phyloP scores from a whole-genome alignment of 1,139 yeast species.

The Taphrina communis region DNA sequence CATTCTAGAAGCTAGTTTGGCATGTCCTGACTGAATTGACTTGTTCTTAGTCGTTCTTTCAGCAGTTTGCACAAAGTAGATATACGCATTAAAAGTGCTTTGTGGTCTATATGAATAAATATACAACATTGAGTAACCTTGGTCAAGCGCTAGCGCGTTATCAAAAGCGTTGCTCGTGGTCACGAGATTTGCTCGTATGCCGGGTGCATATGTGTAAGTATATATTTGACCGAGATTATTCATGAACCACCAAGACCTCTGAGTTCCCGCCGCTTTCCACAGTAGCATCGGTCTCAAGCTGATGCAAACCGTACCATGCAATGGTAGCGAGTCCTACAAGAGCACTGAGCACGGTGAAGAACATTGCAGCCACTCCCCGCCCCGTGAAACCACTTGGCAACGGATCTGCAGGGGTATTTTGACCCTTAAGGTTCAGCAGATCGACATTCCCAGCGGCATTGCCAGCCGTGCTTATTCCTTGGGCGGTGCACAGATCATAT shows the following conservation, averaged over 20 bases:
- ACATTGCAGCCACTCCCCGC: constrained; percentile 86
- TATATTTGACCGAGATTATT: too few species aligned
- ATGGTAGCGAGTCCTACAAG: constrained; percentile 77
- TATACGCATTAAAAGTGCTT: too few species aligned
- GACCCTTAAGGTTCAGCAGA: constrained; percentile 73
- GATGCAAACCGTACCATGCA: constrained; percentile 71
- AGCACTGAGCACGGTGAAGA: constrained; percentile 79
- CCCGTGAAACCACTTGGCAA: constrained; percentile 89
- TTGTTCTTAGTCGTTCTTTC: too few species aligned
- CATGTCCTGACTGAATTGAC: too few species aligned
- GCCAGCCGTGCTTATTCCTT: constrained; percentile 55
- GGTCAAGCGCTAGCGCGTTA: too few species aligned
- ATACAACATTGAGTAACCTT: too few species aligned
- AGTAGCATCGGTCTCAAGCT: constrained; percentile 15
- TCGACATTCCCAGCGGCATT: constrained; percentile 83
- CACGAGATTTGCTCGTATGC: too few species aligned
- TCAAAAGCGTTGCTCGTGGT: too few species aligned
- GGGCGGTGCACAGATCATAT: constrained; percentile 49
- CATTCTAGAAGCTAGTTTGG: too few species aligned
- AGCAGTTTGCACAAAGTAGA: too few species aligned
- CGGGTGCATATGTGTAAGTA: too few species aligned
- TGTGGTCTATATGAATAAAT: too few species aligned
- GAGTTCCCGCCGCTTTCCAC: not conserved
- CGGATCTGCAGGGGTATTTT: constrained; percentile 64
- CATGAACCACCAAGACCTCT: not conserved